Evolutionary conservation across 2,329 filamentous ascomycete species (phyloP), one percentile per base, ranked within the genome.

Genomic region (Fusarium paranaense): DNA sequence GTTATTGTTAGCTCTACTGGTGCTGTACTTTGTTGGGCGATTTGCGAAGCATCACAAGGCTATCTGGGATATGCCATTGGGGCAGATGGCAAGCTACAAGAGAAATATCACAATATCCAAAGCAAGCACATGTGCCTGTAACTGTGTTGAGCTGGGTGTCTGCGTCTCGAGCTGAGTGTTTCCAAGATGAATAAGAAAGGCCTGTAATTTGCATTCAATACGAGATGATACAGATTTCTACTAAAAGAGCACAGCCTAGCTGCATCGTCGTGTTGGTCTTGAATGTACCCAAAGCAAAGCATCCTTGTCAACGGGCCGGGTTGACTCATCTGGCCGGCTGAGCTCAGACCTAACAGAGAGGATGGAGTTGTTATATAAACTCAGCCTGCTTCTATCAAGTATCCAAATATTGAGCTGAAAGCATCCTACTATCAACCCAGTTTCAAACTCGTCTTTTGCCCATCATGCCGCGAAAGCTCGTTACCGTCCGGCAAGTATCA

Each of bases 391-490:
- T 52, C 47, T n/a, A 13, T 14, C 47, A 52, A 52, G 18, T 22
- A 22, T 22, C 22, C 22, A 22, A 22, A 22, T 22, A 22, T 22
- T 22, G 22, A 22, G 22, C 22, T 22, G 22, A 22, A 22, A 22
- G 27, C 11, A 18, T 30, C 9, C 45, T 18, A 50, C 25, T 3
- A 11, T 50, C 45, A 50, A 50, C 16, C 16, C 16, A 50, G 9
- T 52, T 52, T 20, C 18, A 22, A 52, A 20, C 45, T 10, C 25
- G 30, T 25, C 14, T 33, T 45, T 5, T 20, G 13, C 50, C 14
- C 58, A 62, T 33, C 30, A 78, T 78, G 73, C 38, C 69, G 37
- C 69, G 72, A 47, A 77, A 74, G 35, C 66, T 78, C 20, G 77
- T 76, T 16, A 79, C 74, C 22, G 69, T 75, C 58, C 68, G 76